A percentile compares a stretch with the other conserved stretches of the same genome.
These are phyloP conservation scores for Cardiospermum halicacabum DNA, from an alignment of 345 rosid genomes.

Conservation along the genomic window DNA sequence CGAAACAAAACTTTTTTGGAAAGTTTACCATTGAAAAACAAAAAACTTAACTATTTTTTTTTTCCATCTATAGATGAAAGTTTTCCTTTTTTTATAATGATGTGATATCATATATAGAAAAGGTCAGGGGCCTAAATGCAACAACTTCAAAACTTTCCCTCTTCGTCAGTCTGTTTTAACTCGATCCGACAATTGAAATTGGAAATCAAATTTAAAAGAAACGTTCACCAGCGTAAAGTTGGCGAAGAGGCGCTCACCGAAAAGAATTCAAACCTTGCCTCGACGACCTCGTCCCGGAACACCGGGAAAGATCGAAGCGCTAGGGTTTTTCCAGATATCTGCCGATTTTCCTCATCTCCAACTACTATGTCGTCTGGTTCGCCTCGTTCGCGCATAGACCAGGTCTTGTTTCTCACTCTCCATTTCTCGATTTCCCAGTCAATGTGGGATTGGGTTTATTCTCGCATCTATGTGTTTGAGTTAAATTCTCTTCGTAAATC, in stretches of 20 bases:
- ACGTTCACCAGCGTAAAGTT: not conserved
- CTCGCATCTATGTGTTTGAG: not conserved
- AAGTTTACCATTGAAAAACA: no score
- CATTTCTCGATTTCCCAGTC: slow-evolving; percentile 8
- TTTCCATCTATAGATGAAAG: no score
- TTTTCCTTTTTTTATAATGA: no score
- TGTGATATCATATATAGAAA: not conserved
- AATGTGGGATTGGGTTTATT: not conserved
- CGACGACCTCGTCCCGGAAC: slow-evolving; percentile 12
- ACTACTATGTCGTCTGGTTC: slow-evolving; percentile 71
- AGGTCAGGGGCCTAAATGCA: not conserved
- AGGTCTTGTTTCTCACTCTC: slow-evolving; percentile 36
- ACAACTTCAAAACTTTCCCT: not conserved
- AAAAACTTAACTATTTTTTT: no score
- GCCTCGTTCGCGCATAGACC: slow-evolving; percentile 52
- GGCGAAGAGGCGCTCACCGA: slow-evolving; percentile 20
- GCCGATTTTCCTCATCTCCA: slow-evolving; percentile 18
- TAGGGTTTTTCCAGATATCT: slow-evolving; percentile 32
- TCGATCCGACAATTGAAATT: no score
- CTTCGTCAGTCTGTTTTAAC: no score
- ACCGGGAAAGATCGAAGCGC: slow-evolving; percentile 10
- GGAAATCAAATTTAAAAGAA: no score
- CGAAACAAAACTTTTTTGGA: no score
- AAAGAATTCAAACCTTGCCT: slow-evolving; percentile 4
- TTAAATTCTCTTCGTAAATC: not conserved